phyloP scores from a whole-genome alignment of 768 basidiomycete species.

The Termitomyces sp. region DNA sequence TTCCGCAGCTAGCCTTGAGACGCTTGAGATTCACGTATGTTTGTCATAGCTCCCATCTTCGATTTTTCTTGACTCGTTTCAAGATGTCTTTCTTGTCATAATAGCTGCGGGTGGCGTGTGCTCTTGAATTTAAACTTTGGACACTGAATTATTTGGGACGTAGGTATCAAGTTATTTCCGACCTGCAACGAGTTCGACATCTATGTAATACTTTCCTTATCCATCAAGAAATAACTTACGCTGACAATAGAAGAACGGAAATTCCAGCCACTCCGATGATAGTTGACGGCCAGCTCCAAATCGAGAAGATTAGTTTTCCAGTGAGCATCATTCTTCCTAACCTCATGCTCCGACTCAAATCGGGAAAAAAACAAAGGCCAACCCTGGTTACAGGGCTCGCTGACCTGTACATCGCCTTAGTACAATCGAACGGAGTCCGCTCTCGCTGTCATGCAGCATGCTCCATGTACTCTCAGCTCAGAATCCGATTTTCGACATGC shows the following conservation, averaged over 20 bases:
- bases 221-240: not conserved
- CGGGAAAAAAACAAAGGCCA: too few relatives aligned
- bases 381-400: not conserved
- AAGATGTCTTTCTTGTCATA: not conserved
- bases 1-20: not conserved
- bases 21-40: not conserved
- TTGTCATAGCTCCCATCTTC: not conserved
- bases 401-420: not conserved
- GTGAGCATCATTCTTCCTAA: not conserved
- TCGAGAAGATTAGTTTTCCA: not conserved
- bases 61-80: not conserved
- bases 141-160: not conserved
- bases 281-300: not conserved
- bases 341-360: not conserved
- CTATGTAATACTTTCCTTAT: not conserved
- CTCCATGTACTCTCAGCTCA: too few relatives aligned
- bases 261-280: not conserved
- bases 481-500: not conserved
- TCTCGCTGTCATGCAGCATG: not conserved
- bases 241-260: not conserved
- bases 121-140: not conserved
- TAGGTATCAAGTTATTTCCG: not conserved
- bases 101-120: not conserved
- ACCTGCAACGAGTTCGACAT: not conserved
- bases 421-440: not conserved